phyloP scores from a whole-genome alignment of 2,329 filamentous ascomycete species.

The Ophiostoma quercus region DNA sequence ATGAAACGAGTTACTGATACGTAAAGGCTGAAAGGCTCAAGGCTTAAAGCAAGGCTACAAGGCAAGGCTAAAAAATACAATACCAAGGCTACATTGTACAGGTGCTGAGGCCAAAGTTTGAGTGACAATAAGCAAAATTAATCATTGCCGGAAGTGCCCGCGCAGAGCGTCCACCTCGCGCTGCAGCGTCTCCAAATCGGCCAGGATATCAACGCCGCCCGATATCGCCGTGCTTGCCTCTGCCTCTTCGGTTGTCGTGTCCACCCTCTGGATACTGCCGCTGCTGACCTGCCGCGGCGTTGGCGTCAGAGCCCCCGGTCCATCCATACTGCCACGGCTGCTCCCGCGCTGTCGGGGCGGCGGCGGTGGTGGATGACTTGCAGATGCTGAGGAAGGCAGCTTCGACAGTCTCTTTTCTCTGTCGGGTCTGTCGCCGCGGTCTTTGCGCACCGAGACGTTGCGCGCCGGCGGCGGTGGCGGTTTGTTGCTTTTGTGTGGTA shows the following conservation, averaged over 20 bases:
- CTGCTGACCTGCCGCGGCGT: constrained; percentile 33
- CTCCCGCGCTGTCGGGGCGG: constrained; percentile 44
- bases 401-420: constrained; percentile 35
- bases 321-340: constrained; percentile 43
- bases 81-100: background rate
- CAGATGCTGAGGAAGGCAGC: background rate
- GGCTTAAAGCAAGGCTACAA: background rate
- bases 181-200: constrained; percentile 66
- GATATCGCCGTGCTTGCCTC: background rate
- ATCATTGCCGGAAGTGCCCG: background rate
- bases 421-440: constrained; percentile 36
- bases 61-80: constrained; percentile 2
- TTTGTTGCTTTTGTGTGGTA: constrained; percentile 26
- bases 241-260: constrained; percentile 26
- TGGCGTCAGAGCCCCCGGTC: constrained; percentile 26
- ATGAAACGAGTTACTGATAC: background rate
- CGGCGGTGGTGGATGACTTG: constrained; percentile 45
- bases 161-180: constrained; percentile 66
- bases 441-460: constrained; percentile 32
- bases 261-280: constrained; percentile 30
- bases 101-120: background rate
- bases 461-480: constrained; percentile 37
- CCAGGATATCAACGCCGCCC: constrained; percentile 56
- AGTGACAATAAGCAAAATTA: background rate
- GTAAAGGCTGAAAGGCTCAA: background rate